Evolutionary conservation across 768 basidiomycete genomes (phyloP).

Genomic region (Hydnomerulius pinastri): DNA sequence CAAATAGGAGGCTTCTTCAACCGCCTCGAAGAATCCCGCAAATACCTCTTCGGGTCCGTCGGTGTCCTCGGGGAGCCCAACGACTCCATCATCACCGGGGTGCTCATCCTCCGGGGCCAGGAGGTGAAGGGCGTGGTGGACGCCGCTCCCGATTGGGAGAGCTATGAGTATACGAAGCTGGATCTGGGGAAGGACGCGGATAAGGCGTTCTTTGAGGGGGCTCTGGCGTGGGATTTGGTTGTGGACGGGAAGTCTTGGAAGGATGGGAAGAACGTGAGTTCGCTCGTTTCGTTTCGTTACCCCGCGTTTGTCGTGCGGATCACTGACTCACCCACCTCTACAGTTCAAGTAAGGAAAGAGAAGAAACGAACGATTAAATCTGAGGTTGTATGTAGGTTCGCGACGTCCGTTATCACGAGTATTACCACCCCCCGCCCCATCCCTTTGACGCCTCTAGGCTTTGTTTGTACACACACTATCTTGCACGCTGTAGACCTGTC

Average conservation of each 20-base stretch:
- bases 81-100: slow-evolving; percentile 81
- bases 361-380: no score
- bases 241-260: slow-evolving; percentile 88
- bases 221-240: slow-evolving; percentile 92
- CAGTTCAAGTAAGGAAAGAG: no score
- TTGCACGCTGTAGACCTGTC: no score
- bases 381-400: no score
- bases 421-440: no score
- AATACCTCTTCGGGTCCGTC: slow-evolving; percentile 92
- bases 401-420: no score
- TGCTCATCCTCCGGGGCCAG: slow-evolving; percentile 79
- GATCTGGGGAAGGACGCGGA: slow-evolving; percentile 73
- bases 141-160: slow-evolving; percentile 90
- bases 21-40: slow-evolving; percentile 95
- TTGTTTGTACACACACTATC: no score
- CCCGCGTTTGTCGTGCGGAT: no score
- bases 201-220: slow-evolving; percentile 90
- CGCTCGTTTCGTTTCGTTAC: background rate
- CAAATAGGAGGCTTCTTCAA: slow-evolving; percentile 96
- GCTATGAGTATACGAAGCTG: slow-evolving; percentile 77
- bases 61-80: slow-evolving; percentile 85
- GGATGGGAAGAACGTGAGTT: slow-evolving; percentile 86
- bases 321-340: no score
- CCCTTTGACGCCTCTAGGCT: no score
- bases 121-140: slow-evolving; percentile 70